Conservation (phyloP, 1,139 yeast species). For the Eremothecium cymbalariae region DNA sequence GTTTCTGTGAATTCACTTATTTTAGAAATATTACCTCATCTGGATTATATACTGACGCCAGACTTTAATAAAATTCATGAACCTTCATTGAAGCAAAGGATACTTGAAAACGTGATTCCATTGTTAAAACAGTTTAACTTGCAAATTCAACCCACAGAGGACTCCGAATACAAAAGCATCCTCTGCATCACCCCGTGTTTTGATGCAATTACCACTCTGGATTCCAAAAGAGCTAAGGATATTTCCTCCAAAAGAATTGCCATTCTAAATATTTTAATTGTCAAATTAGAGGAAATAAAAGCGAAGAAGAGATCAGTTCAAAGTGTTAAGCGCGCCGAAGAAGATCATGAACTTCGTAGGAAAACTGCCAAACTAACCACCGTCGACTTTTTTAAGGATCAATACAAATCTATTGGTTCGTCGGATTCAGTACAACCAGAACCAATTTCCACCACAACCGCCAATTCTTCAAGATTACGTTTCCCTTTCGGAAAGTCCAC, state of each 20-base stretch:
- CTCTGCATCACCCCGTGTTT: slow-evolving; percentile 31
- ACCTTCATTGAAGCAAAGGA: slow-evolving; percentile 20
- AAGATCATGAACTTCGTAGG: slow-evolving; percentile 23
- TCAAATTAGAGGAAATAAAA: slow-evolving; percentile 38
- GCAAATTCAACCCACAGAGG: slow-evolving; percentile 23
- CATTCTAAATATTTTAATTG: slow-evolving; percentile 28
- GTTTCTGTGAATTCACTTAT: slow-evolving; percentile 16
- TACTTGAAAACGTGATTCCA: slow-evolving; percentile 25
- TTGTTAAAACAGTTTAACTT: slow-evolving; percentile 31
- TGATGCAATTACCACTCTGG: slow-evolving; percentile 23
- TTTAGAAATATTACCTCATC: slow-evolving; percentile 40
- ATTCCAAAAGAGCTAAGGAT: slow-evolving; percentile 20
- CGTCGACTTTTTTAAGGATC: slow-evolving; percentile 35
- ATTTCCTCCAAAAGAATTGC: slow-evolving; percentile 28
- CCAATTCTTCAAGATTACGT: not conserved
- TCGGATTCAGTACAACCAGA: slow-evolving; percentile 10
- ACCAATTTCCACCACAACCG: not conserved
- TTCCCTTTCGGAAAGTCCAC: not conserved
- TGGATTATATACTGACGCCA: slow-evolving; percentile 43
- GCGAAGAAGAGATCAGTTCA: slow-evolving; percentile 34
- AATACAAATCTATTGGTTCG: slow-evolving; percentile 24
- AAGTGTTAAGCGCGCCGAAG: slow-evolving; percentile 27
- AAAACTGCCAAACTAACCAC: slow-evolving; percentile 24
- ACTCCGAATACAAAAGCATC: slow-evolving; percentile 25
- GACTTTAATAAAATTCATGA: slow-evolving; percentile 30